A percentile compares a stretch with the other conserved stretches of the same genome.
Conservation (phyloP, 1,284 basidiomycete species). For the Singerocomus inundabilis region DNA sequence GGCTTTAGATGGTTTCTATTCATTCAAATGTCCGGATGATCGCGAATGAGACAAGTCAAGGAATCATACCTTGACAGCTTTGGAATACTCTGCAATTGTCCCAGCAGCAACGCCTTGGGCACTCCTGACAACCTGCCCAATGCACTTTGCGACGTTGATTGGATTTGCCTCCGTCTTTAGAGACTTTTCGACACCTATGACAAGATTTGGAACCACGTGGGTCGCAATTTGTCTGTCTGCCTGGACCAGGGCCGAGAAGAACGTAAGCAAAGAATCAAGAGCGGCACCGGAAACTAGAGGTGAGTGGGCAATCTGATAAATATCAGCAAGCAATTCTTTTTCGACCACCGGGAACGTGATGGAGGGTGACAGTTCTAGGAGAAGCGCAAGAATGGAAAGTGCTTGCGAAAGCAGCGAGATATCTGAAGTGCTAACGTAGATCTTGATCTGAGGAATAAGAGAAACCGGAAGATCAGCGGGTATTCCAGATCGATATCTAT, state of each 20-base stretch:
- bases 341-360: constrained; percentile 73
- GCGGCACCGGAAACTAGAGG: constrained; percentile 72
- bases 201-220: constrained; percentile 72
- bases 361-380: constrained; percentile 67
- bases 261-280: constrained; percentile 78
- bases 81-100: constrained; percentile 79
- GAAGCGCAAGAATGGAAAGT: constrained; percentile 65
- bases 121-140: constrained; percentile 77
- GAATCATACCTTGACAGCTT: constrained; percentile 62
- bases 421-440: constrained; percentile 71
- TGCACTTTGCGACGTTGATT: constrained; percentile 77
- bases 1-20: constrained; percentile 61
- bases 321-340: constrained; percentile 60
- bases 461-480: constrained; percentile 59
- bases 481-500: constrained; percentile 63
- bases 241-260: constrained; percentile 79
- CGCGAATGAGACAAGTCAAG: not conserved
- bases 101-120: constrained; percentile 71
- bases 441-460: constrained; percentile 72
- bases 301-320: constrained; percentile 75
- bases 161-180: constrained; percentile 53
- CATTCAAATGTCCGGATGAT: constrained; percentile 5
- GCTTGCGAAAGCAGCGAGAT: constrained; percentile 78
- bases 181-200: constrained; percentile 57
- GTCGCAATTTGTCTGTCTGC: constrained; percentile 80